Conservation (phyloP, 768 basidiomycete species). For the Boletus pseudopeckii region DNA sequence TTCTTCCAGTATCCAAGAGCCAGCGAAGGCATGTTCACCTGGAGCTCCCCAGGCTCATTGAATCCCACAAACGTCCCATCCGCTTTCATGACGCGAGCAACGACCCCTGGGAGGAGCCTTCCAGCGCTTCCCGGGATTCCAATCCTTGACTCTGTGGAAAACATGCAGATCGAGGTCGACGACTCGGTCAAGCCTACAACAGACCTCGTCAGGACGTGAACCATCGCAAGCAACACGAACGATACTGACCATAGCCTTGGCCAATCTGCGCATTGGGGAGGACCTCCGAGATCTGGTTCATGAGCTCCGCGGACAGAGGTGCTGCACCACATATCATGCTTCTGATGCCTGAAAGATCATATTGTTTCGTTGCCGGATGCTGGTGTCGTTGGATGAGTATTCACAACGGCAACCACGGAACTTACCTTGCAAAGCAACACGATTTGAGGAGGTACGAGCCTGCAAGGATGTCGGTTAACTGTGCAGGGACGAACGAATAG, state of each 20-base stretch:
- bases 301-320: constrained; percentile 56
- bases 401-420: background rate
- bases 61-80: constrained; percentile 56
- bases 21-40: constrained; percentile 41
- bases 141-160: constrained; percentile 43
- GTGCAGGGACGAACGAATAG: background rate
- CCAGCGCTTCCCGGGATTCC: constrained; percentile 53
- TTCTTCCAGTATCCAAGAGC: constrained; percentile 52
- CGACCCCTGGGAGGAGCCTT: constrained; percentile 49
- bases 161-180: constrained; percentile 49
- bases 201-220: background rate
- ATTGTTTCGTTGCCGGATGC: constrained; percentile 50
- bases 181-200: constrained; percentile 64
- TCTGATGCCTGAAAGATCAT: constrained; percentile 51
- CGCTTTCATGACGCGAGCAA: constrained; percentile 50
- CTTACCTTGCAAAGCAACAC: constrained; percentile 64
- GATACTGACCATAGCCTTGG: constrained; percentile 54
- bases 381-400: constrained; percentile 19
- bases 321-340: constrained; percentile 59
- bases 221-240: background rate
- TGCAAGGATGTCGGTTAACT: constrained; percentile 19
- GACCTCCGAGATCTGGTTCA: constrained; percentile 40
- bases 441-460: constrained; percentile 64
- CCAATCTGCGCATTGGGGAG: constrained; percentile 61
- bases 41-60: constrained; percentile 60